Conservation (phyloP, 1,139 yeast species). For the Pichia sp. region DNA sequence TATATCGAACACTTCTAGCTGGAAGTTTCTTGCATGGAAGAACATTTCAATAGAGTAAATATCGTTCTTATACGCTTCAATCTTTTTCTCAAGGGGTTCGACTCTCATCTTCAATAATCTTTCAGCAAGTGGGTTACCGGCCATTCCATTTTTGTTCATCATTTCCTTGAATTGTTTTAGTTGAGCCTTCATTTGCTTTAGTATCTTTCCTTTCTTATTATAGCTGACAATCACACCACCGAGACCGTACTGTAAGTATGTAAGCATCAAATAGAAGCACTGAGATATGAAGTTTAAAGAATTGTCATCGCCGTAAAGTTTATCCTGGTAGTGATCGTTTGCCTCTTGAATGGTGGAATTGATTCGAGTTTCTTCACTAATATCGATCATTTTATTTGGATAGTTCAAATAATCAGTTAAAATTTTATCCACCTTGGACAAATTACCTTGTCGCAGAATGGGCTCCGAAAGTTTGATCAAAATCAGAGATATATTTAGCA, state of each 20-base stretch:
- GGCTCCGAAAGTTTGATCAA: slow-evolving; percentile 75
- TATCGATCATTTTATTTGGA: slow-evolving; percentile 45
- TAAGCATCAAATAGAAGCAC: slow-evolving; percentile 71
- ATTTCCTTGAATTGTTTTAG: slow-evolving; percentile 35
- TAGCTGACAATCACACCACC: slow-evolving; percentile 67
- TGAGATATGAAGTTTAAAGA: slow-evolving; percentile 77
- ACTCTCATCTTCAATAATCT: slow-evolving; percentile 23
- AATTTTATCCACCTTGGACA: slow-evolving; percentile 65
- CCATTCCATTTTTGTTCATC: slow-evolving; percentile 14
- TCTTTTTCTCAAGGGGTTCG: slow-evolving; percentile 22
- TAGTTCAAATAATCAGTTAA: slow-evolving; percentile 55
- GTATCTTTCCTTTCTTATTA: slow-evolving; percentile 44
- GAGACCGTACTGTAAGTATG: slow-evolving; percentile 81
- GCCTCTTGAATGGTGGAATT: slow-evolving; percentile 72
- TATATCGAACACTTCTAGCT: slow-evolving; percentile 66
- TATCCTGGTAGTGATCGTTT: slow-evolving; percentile 39
- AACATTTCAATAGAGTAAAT: slow-evolving; percentile 54
- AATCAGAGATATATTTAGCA: slow-evolving; percentile 67
- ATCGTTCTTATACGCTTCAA: slow-evolving; percentile 33
- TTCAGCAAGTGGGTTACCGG: slow-evolving; percentile 28
- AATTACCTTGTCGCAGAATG: slow-evolving; percentile 51
- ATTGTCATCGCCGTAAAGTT: slow-evolving; percentile 12
- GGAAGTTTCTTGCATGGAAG: slow-evolving; percentile 47
- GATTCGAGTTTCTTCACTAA: slow-evolving; percentile 76
- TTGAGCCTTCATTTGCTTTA: slow-evolving; percentile 45